Base-by-base conservation (phyloP, 129 eudicot genomes). In the Tagetes erecta region DNA sequence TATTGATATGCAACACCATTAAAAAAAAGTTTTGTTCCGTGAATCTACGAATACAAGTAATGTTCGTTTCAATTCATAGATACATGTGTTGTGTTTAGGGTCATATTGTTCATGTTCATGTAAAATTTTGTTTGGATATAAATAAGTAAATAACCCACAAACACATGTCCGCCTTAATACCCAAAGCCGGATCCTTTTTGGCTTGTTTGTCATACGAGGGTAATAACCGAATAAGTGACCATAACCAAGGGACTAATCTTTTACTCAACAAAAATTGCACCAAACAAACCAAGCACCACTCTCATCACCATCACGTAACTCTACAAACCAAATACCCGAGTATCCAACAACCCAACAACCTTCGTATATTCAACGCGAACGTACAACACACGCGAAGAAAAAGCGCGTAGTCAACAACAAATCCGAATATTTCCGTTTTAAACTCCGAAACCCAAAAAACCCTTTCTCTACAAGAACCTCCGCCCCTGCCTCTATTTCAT, bases 401-500 rank as follows among this genome's bases (percentile, higher is more conserved):
- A 3, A 10, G 53, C 85, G 75, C 52, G 87, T 84, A 49, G 67
- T 76, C 79, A 73, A 45, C 51, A 30, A 34, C 50, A 33, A 3
- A 40, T 70, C 70, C 73, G 11, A 9, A 14, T 35, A 5, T 45
- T 60, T 73, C 70, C 71, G 81, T 78, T 73, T 74, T 14, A 69
- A 79, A 73, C 62, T 52, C 82, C 37, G 82, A 78, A 78, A 75
- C 82, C 83, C 78, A 35, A 65, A 64, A 72, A 65, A 65, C 68
- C 73, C 78, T 81, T 81, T 72, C 78, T 72, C 68, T n/a, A 44
- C 67, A 71, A 42, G 74, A 71, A 64, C 76, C 76, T 81, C 86
- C 86, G 86, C 89, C 86, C 84, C 76, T 67, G 79, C 74, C 80
- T 84, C 78, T 64, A 13, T 58, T 52, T 36, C 39, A 71, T 39